Percentiles rank a stretch among this genome's conserved stretches.
Conservation (phyloP, 2,329 filamentous ascomycete species). For the Beauveria pseudobassiana region DNA sequence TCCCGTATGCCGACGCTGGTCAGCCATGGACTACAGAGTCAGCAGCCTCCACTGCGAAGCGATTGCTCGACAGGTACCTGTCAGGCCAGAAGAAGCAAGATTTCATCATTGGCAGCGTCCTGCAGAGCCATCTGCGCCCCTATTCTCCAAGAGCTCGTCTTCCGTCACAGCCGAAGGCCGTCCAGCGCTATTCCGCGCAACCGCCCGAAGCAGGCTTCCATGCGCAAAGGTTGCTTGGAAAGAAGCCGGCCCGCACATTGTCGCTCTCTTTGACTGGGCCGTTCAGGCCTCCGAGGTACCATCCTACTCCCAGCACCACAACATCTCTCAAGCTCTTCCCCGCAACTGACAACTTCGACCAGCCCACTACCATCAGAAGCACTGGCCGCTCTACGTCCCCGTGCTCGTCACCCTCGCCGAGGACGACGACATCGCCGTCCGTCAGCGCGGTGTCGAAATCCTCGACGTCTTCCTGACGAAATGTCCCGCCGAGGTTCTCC, state of each 20-base stretch:
- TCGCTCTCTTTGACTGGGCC: conserved; percentile 42
- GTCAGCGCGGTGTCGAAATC: conserved; percentile 47
- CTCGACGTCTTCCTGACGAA: conserved; percentile 47
- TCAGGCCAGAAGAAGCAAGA: conserved; percentile 11
- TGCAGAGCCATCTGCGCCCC: conserved; percentile 55
- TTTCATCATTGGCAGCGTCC: conserved; percentile 48
- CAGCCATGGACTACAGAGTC: conserved; percentile 32
- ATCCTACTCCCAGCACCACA: background rate
- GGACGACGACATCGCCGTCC: conserved; percentile 47
- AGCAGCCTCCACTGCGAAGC: conserved; percentile 22
- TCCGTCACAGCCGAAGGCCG: conserved; percentile 23
- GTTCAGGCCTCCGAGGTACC: conserved; percentile 42
- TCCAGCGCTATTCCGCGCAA: conserved; percentile 19
- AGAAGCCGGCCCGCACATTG: conserved; percentile 13
- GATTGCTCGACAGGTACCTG: conserved; percentile 25
- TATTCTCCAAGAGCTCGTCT: conserved; percentile 54
- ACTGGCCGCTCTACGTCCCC: conserved; percentile 65
- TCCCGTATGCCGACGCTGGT: conserved; percentile 23
- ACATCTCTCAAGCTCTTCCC: background rate
- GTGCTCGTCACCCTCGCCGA: conserved; percentile 63
- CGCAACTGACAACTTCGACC: background rate
- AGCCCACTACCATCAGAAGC: conserved; percentile 18
- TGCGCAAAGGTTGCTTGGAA: conserved; percentile 19
- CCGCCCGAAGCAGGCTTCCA: background rate
- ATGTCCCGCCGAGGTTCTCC: conserved; percentile 46